A percentile compares a stretch with the other conserved stretches of the same genome.
Evolutionary conservation across 2,329 filamentous ascomycete genomes (phyloP).

Genomic region (Parascedosporium putredinis): DNA sequence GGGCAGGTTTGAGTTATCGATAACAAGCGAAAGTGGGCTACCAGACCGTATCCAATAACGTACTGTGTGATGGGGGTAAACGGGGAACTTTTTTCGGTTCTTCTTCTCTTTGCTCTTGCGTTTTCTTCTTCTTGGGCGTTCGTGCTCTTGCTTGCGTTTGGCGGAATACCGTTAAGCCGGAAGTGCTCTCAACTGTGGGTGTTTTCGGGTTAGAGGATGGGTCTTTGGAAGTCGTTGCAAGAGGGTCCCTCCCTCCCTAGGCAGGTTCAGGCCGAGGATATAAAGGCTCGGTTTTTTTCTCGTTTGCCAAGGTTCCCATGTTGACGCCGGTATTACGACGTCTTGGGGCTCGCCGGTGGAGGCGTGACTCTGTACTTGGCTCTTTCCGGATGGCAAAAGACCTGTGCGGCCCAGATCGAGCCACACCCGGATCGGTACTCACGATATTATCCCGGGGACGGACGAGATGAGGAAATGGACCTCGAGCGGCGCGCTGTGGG

Average conservation of each 20-base stretch:
- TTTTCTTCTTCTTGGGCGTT: too few relatives aligned
- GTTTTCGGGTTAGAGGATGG: neutral
- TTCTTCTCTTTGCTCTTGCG: too few relatives aligned
- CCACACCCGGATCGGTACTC: slow-evolving; percentile 1
- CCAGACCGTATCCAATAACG: too few relatives aligned
- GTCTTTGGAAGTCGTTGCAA: neutral
- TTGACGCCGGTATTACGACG: slow-evolving; percentile 7
- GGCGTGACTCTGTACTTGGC: neutral
- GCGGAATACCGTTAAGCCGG: neutral
- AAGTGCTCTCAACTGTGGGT: neutral
- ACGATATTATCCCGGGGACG: slow-evolving; percentile 9
- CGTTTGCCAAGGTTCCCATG: slow-evolving; percentile 6
- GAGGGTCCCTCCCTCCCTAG: neutral
- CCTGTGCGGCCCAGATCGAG: neutral
- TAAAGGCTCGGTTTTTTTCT: slow-evolving; percentile 1
- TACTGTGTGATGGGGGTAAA: too few relatives aligned
- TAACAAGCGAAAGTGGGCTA: too few relatives aligned
- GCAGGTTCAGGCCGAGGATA: slow-evolving; percentile 4
- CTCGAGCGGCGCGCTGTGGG: too few relatives aligned
- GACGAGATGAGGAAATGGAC: too few relatives aligned
- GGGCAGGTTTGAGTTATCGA: neutral
- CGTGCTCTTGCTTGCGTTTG: too few relatives aligned
- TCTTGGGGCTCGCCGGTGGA: neutral
- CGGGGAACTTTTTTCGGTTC: too few relatives aligned
- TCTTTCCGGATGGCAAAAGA: neutral